phyloP scores from a whole-genome alignment of 2,329 filamentous ascomycete species.

The Didymella pomorum region DNA sequence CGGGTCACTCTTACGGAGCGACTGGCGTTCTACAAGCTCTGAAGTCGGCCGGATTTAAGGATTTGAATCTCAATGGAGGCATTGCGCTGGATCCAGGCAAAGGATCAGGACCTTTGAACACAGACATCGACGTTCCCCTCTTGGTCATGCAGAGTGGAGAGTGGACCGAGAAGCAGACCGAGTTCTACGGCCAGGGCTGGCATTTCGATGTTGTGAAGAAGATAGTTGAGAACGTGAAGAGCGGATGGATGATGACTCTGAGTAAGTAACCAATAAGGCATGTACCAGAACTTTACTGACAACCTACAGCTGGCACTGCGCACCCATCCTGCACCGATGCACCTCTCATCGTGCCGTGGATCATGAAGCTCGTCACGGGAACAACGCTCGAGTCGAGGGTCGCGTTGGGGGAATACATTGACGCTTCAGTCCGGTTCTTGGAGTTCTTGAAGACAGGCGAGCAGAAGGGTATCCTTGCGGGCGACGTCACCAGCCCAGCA shows the following conservation, averaged over 20 bases:
- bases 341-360: slow-evolving; percentile 67
- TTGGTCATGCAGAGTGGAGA: slow-evolving; percentile 70
- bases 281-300: slow-evolving; percentile 5
- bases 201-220: slow-evolving; percentile 71
- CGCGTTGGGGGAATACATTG: slow-evolving; percentile 68
- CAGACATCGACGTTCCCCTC: slow-evolving; percentile 65
- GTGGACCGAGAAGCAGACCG: slow-evolving; percentile 65
- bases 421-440: slow-evolving; percentile 66
- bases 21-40: slow-evolving; percentile 69
- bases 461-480: slow-evolving; percentile 59
- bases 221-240: slow-evolving; percentile 60
- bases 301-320: slow-evolving; percentile 46
- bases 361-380: slow-evolving; percentile 69
- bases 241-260: slow-evolving; percentile 57
- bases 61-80: slow-evolving; percentile 62
- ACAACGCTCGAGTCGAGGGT: slow-evolving; percentile 65
- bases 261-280: slow-evolving; percentile 30
- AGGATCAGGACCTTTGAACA: slow-evolving; percentile 67
- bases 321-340: slow-evolving; percentile 74
- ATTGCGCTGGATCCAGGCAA: slow-evolving; percentile 74
- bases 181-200: slow-evolving; percentile 67
- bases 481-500: slow-evolving; percentile 56
- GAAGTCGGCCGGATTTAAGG: slow-evolving; percentile 56
- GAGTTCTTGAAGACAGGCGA: slow-evolving; percentile 54
- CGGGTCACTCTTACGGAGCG: slow-evolving; percentile 72